A percentile compares a stretch with the other conserved stretches of the same genome.
Evolutionary conservation across 352 stramenopile genomes (phyloP).

Genomic region (Phytopythium boreale): DNA sequence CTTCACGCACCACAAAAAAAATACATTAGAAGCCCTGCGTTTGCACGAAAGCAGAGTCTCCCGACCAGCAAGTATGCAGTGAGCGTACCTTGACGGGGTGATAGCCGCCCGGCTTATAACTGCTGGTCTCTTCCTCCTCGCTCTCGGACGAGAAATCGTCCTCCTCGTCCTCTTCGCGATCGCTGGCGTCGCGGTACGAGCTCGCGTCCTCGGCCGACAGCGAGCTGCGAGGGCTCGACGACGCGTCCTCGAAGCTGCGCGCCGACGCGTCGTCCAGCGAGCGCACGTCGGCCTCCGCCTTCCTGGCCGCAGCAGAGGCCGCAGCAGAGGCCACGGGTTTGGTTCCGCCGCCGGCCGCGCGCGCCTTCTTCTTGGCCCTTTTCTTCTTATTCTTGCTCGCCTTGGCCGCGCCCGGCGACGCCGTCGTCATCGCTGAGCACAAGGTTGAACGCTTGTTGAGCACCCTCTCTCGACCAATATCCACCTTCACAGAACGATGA

Average conservation of each 20-base stretch:
- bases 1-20: background rate
- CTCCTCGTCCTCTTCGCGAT: slow-evolving; percentile 79
- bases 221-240: slow-evolving; percentile 20
- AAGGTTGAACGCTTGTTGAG: background rate
- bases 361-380: slow-evolving; percentile 7
- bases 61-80: too few species aligned
- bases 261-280: slow-evolving; percentile 21
- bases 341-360: background rate
- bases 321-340: background rate
- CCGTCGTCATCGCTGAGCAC: background rate
- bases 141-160: slow-evolving; percentile 84
- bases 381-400: slow-evolving; percentile 21
- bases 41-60: too few species aligned
- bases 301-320: background rate
- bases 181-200: slow-evolving; percentile 10
- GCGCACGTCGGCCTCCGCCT: background rate
- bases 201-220: slow-evolving; percentile 16
- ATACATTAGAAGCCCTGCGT: too few species aligned
- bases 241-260: slow-evolving; percentile 9
- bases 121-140: slow-evolving; percentile 91
- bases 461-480: background rate
- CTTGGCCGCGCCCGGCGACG: background rate
- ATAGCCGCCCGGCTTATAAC: slow-evolving; percentile 98
- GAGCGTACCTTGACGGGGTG: slow-evolving; percentile 89
- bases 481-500: background rate